phyloP scores from a whole-genome alignment of 805 yeast species.

The Hanseniaspora mollemarum region DNA sequence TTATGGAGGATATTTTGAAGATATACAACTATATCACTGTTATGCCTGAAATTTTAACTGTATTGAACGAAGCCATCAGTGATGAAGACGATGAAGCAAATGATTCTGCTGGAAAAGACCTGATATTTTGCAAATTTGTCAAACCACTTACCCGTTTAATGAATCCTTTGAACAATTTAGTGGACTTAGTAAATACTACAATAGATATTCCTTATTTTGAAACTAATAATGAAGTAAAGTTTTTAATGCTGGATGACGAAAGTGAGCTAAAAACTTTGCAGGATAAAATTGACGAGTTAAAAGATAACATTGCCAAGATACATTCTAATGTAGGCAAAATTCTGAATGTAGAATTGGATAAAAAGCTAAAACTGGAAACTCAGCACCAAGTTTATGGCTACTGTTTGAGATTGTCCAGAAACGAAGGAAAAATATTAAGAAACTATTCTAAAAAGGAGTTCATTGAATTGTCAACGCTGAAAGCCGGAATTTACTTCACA shows the following conservation, averaged over 20 bases:
- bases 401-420: slow-evolving; percentile 87
- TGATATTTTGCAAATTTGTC: slow-evolving; percentile 46
- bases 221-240: slow-evolving; percentile 62
- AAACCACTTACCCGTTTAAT: slow-evolving; percentile 42
- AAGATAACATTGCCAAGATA: slow-evolving; percentile 43
- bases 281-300: slow-evolving; percentile 43
- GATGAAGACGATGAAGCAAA: slow-evolving; percentile 28
- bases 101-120: slow-evolving; percentile 23
- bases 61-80: slow-evolving; percentile 39
- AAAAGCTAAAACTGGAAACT: slow-evolving; percentile 78
- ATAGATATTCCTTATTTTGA: slow-evolving; percentile 77
- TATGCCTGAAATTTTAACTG: slow-evolving; percentile 52
- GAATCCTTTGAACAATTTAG: slow-evolving; percentile 49
- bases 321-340: slow-evolving; percentile 63
- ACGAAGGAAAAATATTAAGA: slow-evolving; percentile 72
- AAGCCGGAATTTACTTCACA: slow-evolving; percentile 90
- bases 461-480: slow-evolving; percentile 81
- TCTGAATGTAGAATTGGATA: slow-evolving; percentile 69
- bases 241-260: slow-evolving; percentile 83
- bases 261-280: slow-evolving; percentile 47
- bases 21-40: slow-evolving; percentile 67
- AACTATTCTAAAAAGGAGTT: slow-evolving; percentile 36
- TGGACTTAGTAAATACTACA: slow-evolving; percentile 84
- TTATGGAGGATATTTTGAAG: slow-evolving; percentile 76
- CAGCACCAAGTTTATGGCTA: slow-evolving; percentile 75